These are phyloP conservation scores for Rubroboletus pulcherrimus DNA, from an alignment of 768 basidiomycete genomes.

Conservation along the genomic window DNA sequence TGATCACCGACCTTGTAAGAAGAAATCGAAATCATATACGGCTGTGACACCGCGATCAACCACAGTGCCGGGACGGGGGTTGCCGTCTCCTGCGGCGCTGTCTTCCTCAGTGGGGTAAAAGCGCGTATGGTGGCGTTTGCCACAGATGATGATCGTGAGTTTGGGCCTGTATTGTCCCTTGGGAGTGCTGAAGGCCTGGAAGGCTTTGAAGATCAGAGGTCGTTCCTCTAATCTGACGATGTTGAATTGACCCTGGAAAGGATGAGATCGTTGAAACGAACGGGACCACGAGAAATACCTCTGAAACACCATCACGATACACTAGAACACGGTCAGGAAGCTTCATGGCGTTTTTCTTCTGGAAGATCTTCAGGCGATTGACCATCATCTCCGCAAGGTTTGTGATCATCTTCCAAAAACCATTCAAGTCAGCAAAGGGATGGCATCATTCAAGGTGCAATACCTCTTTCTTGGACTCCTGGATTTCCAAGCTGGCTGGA, in stretches of 20 bases:
- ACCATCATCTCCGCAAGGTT: conserved; percentile 48
- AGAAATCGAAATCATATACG: conserved; percentile 54
- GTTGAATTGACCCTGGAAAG: conserved; percentile 44
- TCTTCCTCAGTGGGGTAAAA: conserved; percentile 49
- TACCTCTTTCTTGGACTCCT: conserved; percentile 67
- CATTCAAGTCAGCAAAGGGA: background rate
- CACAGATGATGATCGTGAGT: conserved; percentile 52
- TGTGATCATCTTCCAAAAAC: conserved; percentile 40
- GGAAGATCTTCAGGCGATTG: conserved; percentile 42
- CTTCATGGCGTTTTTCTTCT: conserved; percentile 28
- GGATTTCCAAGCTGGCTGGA: conserved; percentile 47
- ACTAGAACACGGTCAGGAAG: conserved; percentile 48
- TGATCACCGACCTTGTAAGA: conserved; percentile 41
- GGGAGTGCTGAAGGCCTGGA: conserved; percentile 35
- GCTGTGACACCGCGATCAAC: conserved; percentile 54
- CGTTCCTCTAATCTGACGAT: conserved; percentile 43
- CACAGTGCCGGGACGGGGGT: conserved; percentile 50
- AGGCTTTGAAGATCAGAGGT: conserved; percentile 42
- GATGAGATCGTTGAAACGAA: conserved; percentile 10
- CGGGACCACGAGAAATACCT: conserved; percentile 38
- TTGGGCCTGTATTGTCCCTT: conserved; percentile 41
- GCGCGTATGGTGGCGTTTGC: conserved; percentile 56
- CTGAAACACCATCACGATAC: conserved; percentile 77
- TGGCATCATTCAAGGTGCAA: background rate
- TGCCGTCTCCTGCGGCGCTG: conserved; percentile 43